A percentile compares a stretch with the other conserved stretches of the same genome.
Evolutionary conservation across 2,329 filamentous ascomycete genomes (phyloP).

Genomic region (Fusarium protoensiforme): DNA sequence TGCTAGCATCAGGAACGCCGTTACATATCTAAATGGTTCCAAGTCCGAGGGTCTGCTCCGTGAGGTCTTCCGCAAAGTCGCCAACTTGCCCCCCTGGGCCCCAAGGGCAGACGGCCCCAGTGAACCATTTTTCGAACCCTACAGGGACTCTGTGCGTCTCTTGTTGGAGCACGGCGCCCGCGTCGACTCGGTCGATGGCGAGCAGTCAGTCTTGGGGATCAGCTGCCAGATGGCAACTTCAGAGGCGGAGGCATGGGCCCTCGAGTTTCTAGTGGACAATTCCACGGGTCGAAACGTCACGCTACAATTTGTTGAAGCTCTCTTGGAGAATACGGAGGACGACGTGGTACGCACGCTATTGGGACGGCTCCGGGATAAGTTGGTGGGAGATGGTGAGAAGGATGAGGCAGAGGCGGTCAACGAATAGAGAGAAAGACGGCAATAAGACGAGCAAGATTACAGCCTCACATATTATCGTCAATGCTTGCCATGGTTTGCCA

Average conservation of each 20-base stretch:
- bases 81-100: neutral
- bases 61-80: neutral
- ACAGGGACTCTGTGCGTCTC: neutral
- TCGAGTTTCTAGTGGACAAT: conserved; percentile 9
- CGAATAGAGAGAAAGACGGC: neutral
- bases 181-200: neutral
- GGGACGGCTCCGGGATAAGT: neutral
- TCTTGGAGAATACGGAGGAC: neutral
- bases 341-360: neutral
- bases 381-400: neutral
- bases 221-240: neutral
- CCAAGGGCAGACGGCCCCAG: accelerated
- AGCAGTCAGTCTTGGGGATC: neutral
- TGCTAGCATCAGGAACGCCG: neutral
- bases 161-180: neutral
- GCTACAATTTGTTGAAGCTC: neutral
- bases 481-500: neutral
- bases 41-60: neutral
- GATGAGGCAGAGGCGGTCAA: neutral
- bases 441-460: neutral
- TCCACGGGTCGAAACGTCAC: neutral
- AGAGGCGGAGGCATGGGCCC: neutral
- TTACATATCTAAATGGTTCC: neutral
- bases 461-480: neutral
- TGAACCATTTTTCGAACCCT: neutral